These are phyloP conservation scores for Penicillium sp. DNA, from an alignment of 2,329 filamentous ascomycete species.

Conservation along the genomic window DNA sequence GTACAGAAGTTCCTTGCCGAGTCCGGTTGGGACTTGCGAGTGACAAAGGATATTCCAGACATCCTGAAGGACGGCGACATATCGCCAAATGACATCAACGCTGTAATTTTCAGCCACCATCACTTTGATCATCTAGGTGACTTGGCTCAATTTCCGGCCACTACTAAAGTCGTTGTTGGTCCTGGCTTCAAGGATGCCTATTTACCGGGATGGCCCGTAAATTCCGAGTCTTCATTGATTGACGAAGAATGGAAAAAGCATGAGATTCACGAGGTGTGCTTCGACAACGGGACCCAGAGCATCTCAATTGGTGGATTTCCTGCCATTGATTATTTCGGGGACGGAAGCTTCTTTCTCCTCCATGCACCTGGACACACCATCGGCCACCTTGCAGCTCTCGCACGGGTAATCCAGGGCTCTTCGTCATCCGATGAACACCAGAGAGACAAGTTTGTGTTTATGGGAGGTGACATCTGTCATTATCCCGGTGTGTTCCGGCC, in stretches of 20 bases:
- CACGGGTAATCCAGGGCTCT: background rate
- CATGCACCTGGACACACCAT: background rate
- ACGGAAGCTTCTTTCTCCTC: conserved; percentile 1
- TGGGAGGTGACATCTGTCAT: background rate
- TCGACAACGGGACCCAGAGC: background rate
- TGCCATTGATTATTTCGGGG: background rate
- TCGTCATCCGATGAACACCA: background rate
- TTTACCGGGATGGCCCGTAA: background rate
- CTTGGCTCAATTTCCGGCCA: background rate
- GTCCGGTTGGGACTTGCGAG: background rate
- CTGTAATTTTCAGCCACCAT: background rate
- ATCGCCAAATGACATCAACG: background rate
- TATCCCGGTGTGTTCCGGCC: background rate
- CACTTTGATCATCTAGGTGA: background rate
- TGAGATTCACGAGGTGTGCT: background rate
- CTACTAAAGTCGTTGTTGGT: background rate
- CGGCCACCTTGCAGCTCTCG: background rate
- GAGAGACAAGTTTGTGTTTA: background rate
- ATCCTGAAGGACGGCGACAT: background rate
- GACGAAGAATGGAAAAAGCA: background rate
- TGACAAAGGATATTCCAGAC: background rate
- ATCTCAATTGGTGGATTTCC: background rate
- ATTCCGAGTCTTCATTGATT: background rate
- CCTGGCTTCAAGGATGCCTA: background rate
- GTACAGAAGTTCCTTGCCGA: background rate